Base-by-base conservation (phyloP, 2,329 filamentous ascomycete species). In the Alternaria sp. region DNA sequence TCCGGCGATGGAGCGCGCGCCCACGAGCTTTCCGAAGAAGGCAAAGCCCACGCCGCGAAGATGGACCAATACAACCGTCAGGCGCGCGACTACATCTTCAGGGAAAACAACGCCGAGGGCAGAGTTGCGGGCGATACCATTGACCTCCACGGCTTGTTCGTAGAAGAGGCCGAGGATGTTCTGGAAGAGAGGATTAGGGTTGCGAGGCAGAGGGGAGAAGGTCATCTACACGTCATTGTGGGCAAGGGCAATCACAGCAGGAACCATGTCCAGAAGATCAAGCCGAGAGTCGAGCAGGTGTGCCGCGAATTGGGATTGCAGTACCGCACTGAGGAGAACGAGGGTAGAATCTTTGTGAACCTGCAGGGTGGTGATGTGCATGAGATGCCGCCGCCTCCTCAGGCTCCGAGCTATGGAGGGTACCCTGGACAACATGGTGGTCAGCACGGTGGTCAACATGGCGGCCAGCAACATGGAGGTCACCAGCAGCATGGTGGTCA, bases 81-180 rank as follows among this genome's bases (percentile, higher is more conserved):
- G 80, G 96, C 96, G 2, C 93, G 92, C 63, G 92, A 97, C 63
- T 97, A 88, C 81, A 98, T 98, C 78, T 97, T 99, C 84, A 90
- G 94, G 44, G 93, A 95, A 82, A 97, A 97, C 84, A 98, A 98
- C 78, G 90, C 92, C 20, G 80, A 85, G 3, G 92, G 89, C 18
- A 89, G 91, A 65, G 91, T 97, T 10, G 86, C 88, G 15, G 84
- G 85, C 44, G 95, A 98, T 81, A 93, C 92, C 9, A 94, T 99
- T 72, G 96, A 99, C 82, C 85, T 99, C 51, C 96, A 99, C 80
- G 96, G 96, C 3, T 92, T 96, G 77, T 97, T 91, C 75, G 94
- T 97, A 63, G 93, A 97, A 78, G 96, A 98, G 83, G 96, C 96
- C 6, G 94, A 97, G 84, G 88, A 93, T 68, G 96, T 97, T 61